A percentile compares a stretch with the other conserved stretches of the same genome.
phyloP scores from a whole-genome alignment of 2,329 filamentous ascomycete species.

The Didymosphaeria variabile region DNA sequence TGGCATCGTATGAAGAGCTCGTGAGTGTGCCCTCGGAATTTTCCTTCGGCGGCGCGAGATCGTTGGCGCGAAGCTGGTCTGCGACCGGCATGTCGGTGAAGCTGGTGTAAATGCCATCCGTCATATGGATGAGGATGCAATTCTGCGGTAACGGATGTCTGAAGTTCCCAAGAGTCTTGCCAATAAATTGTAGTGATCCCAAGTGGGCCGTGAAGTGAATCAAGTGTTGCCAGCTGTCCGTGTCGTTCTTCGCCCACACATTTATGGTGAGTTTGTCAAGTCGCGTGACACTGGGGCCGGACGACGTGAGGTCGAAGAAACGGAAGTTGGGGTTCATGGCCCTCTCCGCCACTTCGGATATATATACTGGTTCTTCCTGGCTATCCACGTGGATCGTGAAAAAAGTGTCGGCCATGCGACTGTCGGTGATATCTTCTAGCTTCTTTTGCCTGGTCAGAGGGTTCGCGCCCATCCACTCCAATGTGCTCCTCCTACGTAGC shows the following conservation, averaged over 20 bases:
- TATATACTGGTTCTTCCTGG: conserved; percentile 78
- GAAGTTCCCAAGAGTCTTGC: conserved; percentile 67
- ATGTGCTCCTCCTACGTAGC: conserved; percentile 65
- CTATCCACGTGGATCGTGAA: conserved; percentile 80
- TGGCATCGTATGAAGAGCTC: conserved; percentile 83
- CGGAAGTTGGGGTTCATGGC: conserved; percentile 93
- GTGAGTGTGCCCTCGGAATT: conserved; percentile 61
- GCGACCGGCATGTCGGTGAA: conserved; percentile 70
- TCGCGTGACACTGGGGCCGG: conserved; percentile 71
- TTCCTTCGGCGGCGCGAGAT: conserved; percentile 45
- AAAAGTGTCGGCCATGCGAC: conserved; percentile 84
- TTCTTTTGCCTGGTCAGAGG: conserved; percentile 73
- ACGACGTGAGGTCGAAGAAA: conserved; percentile 77
- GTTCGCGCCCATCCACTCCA: conserved; percentile 70
- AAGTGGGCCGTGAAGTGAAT: conserved; percentile 78
- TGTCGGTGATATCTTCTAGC: conserved; percentile 76
- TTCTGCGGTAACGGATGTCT: conserved; percentile 80
- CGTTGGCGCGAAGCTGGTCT: conserved; percentile 38
- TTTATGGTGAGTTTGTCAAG: conserved; percentile 71
- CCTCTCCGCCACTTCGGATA: conserved; percentile 81
- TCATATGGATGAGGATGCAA: conserved; percentile 83
- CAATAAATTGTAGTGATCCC: conserved; percentile 79
- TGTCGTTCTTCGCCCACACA: conserved; percentile 74
- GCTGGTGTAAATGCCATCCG: conserved; percentile 85
- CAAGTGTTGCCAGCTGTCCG: conserved; percentile 68